Evolutionary conservation across 2,329 filamentous ascomycete species (phyloP), one percentile per base, ranked within the genome.

Genomic region (Fusarium pininemorale): DNA sequence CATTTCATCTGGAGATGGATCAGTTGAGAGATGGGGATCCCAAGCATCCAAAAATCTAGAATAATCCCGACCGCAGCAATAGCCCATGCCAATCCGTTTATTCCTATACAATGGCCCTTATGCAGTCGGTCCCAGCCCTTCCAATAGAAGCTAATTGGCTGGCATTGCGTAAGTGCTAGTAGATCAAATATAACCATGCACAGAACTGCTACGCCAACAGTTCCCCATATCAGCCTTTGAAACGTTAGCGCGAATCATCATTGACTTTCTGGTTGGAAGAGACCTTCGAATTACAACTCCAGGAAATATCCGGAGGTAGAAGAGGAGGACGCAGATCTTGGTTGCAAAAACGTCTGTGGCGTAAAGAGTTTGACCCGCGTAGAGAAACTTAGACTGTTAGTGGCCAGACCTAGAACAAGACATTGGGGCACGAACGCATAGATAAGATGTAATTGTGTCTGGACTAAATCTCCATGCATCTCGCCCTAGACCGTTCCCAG

Each of bases 281-380:
- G 6, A 54, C 51, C 51, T 45, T 57, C 54, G 22, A 10, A 57
- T 44, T 3, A 32, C 16, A 11, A 47, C 42, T 16, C 56, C 59
- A 0, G 60, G 70, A 7, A 73, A 73, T n/a, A 73, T 69, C 1
- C 69, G 60, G 7, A 73, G 69, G 30, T 61, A 73, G 18, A 73
- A 73, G 28, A 73, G 70, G 0, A 73, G 32, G 18, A 73, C 54
- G 9, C 65, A 65, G 7, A 73, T 64, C 6, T 73, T 73, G 22
- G 67, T 56, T 6, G 48, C 45, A 5, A 72, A 70, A 6, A 73
- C 47, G 12, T 73, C 69, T 4, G 44, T 39, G 10, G 66, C 62
- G 30, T 73, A 73, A 4, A 73, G 45, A 3, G 59, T 58, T 10
- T 72, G 69, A 2, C 59, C 45, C 1, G 62, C 55, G n/a, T 73